Base-by-base conservation (phyloP, 129 eudicot species). In the Arctium minus region DNA sequence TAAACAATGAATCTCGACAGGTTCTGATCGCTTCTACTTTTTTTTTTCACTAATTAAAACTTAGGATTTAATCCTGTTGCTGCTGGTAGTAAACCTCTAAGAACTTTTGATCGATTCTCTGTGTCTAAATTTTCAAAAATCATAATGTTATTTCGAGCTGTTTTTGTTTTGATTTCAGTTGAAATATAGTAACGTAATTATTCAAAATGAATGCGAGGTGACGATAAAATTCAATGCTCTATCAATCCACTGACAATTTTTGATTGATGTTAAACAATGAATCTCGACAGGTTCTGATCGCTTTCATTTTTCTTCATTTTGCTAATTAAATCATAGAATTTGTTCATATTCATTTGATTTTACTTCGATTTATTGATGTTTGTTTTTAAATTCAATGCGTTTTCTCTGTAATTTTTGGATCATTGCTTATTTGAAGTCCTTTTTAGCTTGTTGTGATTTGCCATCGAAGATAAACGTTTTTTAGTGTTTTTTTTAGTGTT, bases 251-350 rank as follows among this genome's bases (percentile, higher is more conserved):
- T 90, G 97, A 92, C 80, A 46, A 48, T n/a, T 6, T 48, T 67
- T 64, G 75, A 86, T 79, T 92, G 92, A 89, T 89, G 90, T 91
- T 56, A 87, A 86, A 87, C 82, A 50, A 70, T 89, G 93, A 89
- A 93, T 93, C 89, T 86, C 93, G 91, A 93, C 92, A 89, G 90
- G 91, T 89, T 93, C 97, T 29, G 83, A 84, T 84, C 83, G 87
- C 76, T 79, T 22, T 1, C 27, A 5, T n/a, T 30, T 30, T 5
- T 4, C 0, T 7, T n/a, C 27, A 0, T 0, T 18, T 9, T 6
- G 2, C 4, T 0, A 1, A 13, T 56, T n/a, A 15, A 53, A 15
- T 17, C 2, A 0, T 0, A 15, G 17, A 5, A 15, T 5, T 56
- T 56, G 27, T 22, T 22, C 0, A 22, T 22, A 22, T 22, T 22